Base-by-base conservation (phyloP, 2,329 filamentous ascomycete genomes). In the Trichothecium roseum region DNA sequence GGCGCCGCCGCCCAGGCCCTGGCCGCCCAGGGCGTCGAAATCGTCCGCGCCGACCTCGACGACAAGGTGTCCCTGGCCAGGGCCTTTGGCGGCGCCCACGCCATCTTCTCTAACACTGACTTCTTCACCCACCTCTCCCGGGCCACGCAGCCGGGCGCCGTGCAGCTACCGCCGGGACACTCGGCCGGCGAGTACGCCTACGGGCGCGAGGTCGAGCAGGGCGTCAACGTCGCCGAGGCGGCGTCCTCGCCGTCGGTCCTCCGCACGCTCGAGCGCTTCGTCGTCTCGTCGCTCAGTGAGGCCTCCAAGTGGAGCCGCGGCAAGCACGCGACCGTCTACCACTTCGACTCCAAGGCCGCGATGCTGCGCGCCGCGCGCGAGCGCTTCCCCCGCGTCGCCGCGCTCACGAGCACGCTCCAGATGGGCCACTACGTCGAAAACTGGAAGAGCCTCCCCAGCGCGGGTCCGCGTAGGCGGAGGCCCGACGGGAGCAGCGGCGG, bases 331-430 rank as follows among this genome's bases (percentile, higher is more conserved):
- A 56, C 67, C 41, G 41, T 69, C 29, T 71, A 68, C 40, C 63
- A 68, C 44, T 66, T 60, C 37, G 66, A 72, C 46, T 46, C 59
- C 10, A 72, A 72, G 48, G 68, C 68, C 1, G 63, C 66, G 20
- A 50, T 64, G 9, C 32, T 37, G 18, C 28, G 29, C 5, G 35
- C 37, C 15, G 38, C 37, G 2, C 27, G 36, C 16, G 35, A 37
- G 8, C 30, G 26, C 12, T 38, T 36, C 16, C 45, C 45, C 1
- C 38, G 34, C 28, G 34, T 44, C 12, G n/a, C 22, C 4, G 28
- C 37, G 5, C 22, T 29, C n/a, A 13, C 43, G 37, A 45, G 44
- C 36, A 38, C 28, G 4, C 28, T 45, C 20, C 37, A 31, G 14
- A 35, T 44, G 27, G 42, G 44, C 7, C 32, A 37, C n/a, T 46